These are phyloP conservation scores for Artemisia tridentata DNA, from an alignment of 129 eudicot genomes.

Conservation along the genomic window DNA sequence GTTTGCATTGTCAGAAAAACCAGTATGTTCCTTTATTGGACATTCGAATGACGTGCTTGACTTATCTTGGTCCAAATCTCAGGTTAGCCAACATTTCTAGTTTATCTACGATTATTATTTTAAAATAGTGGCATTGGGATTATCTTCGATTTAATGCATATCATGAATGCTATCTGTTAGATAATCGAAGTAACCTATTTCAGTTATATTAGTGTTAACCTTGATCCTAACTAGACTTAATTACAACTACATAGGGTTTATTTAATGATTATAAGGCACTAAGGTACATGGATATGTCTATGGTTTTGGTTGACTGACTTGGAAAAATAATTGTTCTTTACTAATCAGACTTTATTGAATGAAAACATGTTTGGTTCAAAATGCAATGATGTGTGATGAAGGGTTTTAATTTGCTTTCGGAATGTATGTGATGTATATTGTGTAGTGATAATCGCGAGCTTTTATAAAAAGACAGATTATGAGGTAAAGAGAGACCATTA, in stretches of 20 bases:
- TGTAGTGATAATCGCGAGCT: background rate
- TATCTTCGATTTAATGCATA: background rate
- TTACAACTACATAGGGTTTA: too few species aligned
- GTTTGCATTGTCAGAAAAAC: conserved; percentile 85
- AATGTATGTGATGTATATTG: conserved; percentile 1
- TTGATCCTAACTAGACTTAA: conserved; percentile 1
- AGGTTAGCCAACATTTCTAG: conserved; percentile 54
- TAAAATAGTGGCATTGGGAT: background rate
- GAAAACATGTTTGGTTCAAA: background rate
- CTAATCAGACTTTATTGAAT: background rate
- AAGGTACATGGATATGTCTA: conserved; percentile 6
- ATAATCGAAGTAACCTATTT: conserved; percentile 1
- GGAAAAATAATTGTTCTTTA: background rate
- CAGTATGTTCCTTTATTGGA: conserved; percentile 82
- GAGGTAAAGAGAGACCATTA: too few species aligned
- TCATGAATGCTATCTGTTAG: conserved; percentile 14
- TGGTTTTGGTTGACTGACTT: background rate
- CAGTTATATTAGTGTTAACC: background rate
- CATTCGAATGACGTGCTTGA: conserved; percentile 90
- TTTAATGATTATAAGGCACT: background rate
- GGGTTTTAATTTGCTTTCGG: background rate
- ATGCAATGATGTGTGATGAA: background rate
- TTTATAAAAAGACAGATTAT: background rate
- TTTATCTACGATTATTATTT: background rate
- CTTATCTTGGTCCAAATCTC: conserved; percentile 98